phyloP scores from a whole-genome alignment of 352 stramenopile species.

The Globisporangium parvum region DNA sequence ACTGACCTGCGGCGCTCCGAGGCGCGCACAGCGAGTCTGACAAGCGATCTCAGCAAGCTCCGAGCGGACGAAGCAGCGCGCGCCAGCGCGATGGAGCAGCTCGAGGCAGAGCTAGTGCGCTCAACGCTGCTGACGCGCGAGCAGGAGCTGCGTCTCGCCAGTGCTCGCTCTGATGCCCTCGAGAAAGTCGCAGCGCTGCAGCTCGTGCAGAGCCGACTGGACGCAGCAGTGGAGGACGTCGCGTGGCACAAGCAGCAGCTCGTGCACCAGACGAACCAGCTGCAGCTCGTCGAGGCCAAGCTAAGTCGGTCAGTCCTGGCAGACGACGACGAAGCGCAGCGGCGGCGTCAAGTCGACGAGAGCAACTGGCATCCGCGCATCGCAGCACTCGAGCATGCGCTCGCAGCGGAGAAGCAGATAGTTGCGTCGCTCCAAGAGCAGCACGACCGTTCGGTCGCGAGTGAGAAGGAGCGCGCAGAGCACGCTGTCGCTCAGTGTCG shows the following conservation, averaged over 20 bases:
- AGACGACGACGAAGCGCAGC: slow-evolving; percentile 43
- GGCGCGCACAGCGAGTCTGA: neutral
- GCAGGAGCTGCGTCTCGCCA: neutral
- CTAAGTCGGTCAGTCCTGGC: slow-evolving; percentile 40
- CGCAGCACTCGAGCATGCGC: slow-evolving; percentile 40
- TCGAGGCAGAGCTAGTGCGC: neutral
- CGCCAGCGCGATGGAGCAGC: neutral
- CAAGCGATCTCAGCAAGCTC: slow-evolving; percentile 4
- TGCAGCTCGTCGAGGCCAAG: slow-evolving; percentile 40
- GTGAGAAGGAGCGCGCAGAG: slow-evolving; percentile 35
- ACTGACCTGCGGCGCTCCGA: slow-evolving; percentile 11
- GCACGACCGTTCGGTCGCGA: slow-evolving; percentile 23
- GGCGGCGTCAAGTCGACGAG: slow-evolving; percentile 34
- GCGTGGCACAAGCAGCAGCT: slow-evolving; percentile 22
- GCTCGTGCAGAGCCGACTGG: slow-evolving; percentile 19
- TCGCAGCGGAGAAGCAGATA: slow-evolving; percentile 39
- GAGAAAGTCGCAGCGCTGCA: slow-evolving; percentile 15
- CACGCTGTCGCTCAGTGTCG: slow-evolving; percentile 37
- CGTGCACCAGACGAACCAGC: slow-evolving; percentile 37
- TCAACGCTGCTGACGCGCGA: neutral
- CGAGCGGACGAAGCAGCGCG: slow-evolving; percentile 1
- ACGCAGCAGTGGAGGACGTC: slow-evolving; percentile 22
- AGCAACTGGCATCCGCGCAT: slow-evolving; percentile 59
- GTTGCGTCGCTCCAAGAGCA: slow-evolving; percentile 31
- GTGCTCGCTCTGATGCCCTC: neutral